Evolutionary conservation across 2,329 filamentous ascomycete species (phyloP).

Genomic region (Cladorrhinum sp.): DNA sequence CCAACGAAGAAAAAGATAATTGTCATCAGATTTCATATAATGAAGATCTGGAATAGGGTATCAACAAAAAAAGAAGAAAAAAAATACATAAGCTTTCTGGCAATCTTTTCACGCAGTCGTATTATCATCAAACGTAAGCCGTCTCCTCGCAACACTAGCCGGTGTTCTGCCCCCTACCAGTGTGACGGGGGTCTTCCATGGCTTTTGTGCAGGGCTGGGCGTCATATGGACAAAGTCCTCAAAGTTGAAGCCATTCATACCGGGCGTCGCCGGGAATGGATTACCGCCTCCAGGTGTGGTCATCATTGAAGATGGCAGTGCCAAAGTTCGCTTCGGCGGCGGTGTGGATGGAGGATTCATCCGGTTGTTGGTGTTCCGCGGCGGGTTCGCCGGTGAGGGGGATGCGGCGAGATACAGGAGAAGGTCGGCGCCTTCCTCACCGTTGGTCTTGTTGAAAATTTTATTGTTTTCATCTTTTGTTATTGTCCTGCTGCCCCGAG

Average conservation of each 20-base stretch:
- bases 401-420: conserved; percentile 86
- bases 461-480: conserved; percentile 28
- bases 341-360: conserved; percentile 75
- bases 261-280: conserved; percentile 70
- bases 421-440: conserved; percentile 78
- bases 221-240: conserved; percentile 97
- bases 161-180: conserved; percentile 52
- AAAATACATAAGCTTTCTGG: not conserved
- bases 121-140: conserved; percentile 74
- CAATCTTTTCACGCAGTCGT: conserved; percentile 17
- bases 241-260: conserved; percentile 77
- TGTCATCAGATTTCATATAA: not conserved
- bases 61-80: conserved; percentile 12
- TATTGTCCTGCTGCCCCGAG: conserved; percentile 48
- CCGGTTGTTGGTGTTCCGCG: conserved; percentile 43
- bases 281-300: conserved; percentile 74
- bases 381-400: conserved; percentile 73
- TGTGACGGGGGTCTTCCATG: conserved; percentile 77
- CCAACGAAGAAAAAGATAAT: conserved; percentile 10
- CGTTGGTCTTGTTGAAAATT: conserved; percentile 44
- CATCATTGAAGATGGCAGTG: conserved; percentile 81
- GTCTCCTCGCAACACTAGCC: conserved; percentile 66
- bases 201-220: conserved; percentile 85
- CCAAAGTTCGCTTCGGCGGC: conserved; percentile 63
- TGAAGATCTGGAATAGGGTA: conserved; percentile 7